Conservation (phyloP, 148 eudicot genomes). For the Vaccinium corymbosum region DNA sequence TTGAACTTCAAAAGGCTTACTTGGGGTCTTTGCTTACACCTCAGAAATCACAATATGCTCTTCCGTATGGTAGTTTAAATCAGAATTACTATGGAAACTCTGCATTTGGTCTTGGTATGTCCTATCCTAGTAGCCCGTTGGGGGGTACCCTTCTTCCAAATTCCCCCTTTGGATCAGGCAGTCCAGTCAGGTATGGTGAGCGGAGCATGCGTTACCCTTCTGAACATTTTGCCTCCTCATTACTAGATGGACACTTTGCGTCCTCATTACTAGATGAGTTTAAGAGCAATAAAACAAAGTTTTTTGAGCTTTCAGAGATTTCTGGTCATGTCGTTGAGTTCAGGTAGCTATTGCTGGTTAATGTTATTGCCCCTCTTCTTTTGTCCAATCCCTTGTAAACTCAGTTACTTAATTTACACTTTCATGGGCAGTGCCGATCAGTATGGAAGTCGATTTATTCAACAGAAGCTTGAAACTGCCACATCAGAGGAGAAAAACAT, state of each 20-base stretch:
- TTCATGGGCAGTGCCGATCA: conserved; percentile 66
- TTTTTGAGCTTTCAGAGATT: conserved; percentile 86
- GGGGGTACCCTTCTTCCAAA: conserved; percentile 53
- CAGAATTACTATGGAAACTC: conserved; percentile 71
- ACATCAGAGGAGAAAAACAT: conserved; percentile 65
- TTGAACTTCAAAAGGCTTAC: conserved; percentile 73
- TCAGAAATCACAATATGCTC: conserved; percentile 70
- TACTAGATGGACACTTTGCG: conserved; percentile 57
- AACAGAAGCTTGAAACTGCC: conserved; percentile 86
- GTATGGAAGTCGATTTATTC: conserved; percentile 88
- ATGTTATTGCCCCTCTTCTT: conserved; percentile 3
- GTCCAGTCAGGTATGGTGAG: conserved; percentile 69
- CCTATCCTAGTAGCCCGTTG: conserved; percentile 67
- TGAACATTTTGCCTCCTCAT: conserved; percentile 41
- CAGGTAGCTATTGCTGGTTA: conserved; percentile 39
- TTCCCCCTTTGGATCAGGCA: conserved; percentile 62
- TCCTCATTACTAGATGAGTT: conserved; percentile 82
- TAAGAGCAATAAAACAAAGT: conserved; percentile 68
- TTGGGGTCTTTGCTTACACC: conserved; percentile 56
- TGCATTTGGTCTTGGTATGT: conserved; percentile 52
- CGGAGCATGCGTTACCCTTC: conserved; percentile 63
- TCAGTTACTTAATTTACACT: conserved; percentile 13
- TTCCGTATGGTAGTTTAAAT: conserved; percentile 47
- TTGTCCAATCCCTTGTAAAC: not conserved
- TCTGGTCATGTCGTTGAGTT: conserved; percentile 78